Evolutionary conservation across 306 rosid species (phyloP).

Genomic region (Prinsepia uniflora): DNA sequence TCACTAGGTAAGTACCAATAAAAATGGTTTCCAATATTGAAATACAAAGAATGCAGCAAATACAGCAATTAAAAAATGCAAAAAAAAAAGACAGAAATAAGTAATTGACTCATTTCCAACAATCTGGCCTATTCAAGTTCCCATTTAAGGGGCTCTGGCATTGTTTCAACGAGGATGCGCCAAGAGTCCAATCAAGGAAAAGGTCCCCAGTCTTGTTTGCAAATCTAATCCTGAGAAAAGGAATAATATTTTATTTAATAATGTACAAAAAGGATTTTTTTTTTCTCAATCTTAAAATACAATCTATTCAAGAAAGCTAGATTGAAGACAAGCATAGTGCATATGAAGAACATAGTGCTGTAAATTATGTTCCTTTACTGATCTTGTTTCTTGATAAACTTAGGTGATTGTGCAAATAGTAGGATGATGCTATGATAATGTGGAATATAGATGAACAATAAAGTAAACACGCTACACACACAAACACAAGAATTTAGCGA

Average conservation of each 20-base stretch:
- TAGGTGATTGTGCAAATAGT: no score
- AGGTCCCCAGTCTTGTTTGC: constrained; percentile 31
- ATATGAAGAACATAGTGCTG: no score
- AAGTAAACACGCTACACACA: no score
- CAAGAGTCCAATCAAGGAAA: constrained; percentile 49
- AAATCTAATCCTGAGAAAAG: constrained; percentile 34
- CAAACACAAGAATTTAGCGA: no score
- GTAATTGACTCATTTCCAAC: constrained; percentile 43
- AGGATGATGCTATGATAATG: no score
- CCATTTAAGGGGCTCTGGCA: constrained; percentile 35
- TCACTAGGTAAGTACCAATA: no score
- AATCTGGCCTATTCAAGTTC: constrained; percentile 33
- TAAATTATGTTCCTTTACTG: no score
- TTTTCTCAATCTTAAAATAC: neutral
- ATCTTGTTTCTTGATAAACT: no score
- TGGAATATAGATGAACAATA: no score
- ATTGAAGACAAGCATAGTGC: no score
- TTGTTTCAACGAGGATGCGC: constrained; percentile 42
- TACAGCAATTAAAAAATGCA: constrained; percentile 39
- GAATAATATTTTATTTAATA: neutral
- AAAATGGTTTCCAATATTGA: constrained; percentile 47
- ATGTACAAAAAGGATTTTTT: neutral
- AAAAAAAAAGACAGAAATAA: constrained; percentile 41
- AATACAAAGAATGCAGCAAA: constrained; percentile 35
- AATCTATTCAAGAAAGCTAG: neutral